phyloP scores from a whole-genome alignment of 1,284 basidiomycete species.

The Anthracocystis panici-leucophaei region DNA sequence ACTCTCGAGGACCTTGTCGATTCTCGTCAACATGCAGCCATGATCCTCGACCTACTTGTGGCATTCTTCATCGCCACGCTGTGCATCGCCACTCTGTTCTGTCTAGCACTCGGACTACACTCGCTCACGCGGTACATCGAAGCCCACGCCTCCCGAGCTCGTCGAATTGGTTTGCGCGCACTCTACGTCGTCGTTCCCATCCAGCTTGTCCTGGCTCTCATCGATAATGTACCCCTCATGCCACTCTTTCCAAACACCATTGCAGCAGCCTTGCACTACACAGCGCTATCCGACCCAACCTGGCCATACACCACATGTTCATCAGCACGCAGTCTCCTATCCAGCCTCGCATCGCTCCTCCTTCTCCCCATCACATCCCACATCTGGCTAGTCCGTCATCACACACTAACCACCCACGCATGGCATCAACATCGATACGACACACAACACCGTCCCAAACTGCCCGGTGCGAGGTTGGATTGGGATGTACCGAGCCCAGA shows the following conservation, averaged over 20 bases:
- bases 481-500: conserved; percentile 33
- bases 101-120: conserved; percentile 39
- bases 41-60: conserved; percentile 31
- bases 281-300: conserved; percentile 7
- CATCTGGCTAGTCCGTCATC: conserved; percentile 35
- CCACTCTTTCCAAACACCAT: conserved; percentile 23
- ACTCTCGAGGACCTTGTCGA: background rate
- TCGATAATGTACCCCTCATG: conserved; percentile 28
- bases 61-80: conserved; percentile 16
- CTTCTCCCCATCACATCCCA: conserved; percentile 36
- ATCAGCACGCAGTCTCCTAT: conserved; percentile 2
- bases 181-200: conserved; percentile 5
- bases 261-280: conserved; percentile 19
- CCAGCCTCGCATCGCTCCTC: conserved; percentile 5
- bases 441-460: conserved; percentile 23
- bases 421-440: conserved; percentile 50
- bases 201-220: conserved; percentile 10
- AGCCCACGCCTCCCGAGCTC: conserved; percentile 28
- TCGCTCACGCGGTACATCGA: conserved; percentile 48
- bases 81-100: conserved; percentile 12
- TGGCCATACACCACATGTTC: conserved; percentile 29
- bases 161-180: conserved; percentile 24
- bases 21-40: background rate
- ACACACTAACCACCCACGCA: conserved; percentile 25
- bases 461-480: conserved; percentile 40